Evolutionary conservation across 2,329 filamentous ascomycete genomes (phyloP), one percentile per base, ranked within the genome.

Genomic region (Tolypocladium ophioglossoides): DNA sequence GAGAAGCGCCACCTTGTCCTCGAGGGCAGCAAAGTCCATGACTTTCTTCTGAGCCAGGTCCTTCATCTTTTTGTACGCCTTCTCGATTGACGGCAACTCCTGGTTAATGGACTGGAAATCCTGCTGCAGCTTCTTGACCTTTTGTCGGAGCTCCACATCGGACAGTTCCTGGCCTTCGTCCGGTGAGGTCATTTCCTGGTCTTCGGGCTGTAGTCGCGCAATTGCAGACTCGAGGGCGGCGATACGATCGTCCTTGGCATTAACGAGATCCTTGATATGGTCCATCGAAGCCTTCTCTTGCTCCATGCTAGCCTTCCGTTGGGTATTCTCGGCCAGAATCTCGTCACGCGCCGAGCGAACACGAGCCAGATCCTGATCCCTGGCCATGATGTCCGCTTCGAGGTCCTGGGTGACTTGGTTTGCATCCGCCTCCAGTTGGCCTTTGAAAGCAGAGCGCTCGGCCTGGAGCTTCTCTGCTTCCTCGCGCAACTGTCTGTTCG

Each of bases 11-110:
- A 92, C 76, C 58, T 86, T 87, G 54, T 96, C 91, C 71, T 97
- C 91, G 65, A 90, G 74, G 4, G 79, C 77, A 7, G 78, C 75
- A 52, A 88, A 83, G 58, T 96, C 91, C 63, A 86, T 80, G 37
- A 95, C 84, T 70, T 96, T 97, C 73, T 90, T 92, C 52, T 86
- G 85, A 9, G 91, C 91, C 55, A 96, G 71, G 24, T 84, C 84
- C 66, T 91, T 89, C 52, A 91, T 88, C 69, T 91, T 92, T 70
- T 88, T 95, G 76, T 91, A 96, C 0, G 92, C 92, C 52, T 84
- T 85, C 67, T 95, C 91, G 75, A 99, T 89, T 0, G 90, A 89
- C 3, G 89, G 86, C 54, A 99, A 71, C 70, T 99, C 94, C 59
- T 86, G 85, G 63, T 90, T 91, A 59, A 99, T 86, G 52, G 94